Evolutionary conservation across 2,329 filamentous ascomycete genomes (phyloP), one percentile per base, ranked within the genome.

Genomic region (Alternaria novae-zelandiae): DNA sequence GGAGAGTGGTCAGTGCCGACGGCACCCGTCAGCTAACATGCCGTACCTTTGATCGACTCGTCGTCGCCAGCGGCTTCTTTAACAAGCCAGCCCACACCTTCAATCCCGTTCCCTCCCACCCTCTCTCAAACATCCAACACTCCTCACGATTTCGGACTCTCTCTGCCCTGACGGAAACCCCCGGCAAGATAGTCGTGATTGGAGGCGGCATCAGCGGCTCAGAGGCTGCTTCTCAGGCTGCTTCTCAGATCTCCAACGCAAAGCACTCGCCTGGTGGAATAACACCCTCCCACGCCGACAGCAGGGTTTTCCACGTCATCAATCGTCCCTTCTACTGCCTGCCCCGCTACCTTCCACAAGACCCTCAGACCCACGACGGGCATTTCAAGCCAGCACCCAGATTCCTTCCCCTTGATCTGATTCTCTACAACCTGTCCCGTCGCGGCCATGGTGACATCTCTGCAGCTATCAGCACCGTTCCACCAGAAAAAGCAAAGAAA

Each of bases 131-230:
- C 13, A 60, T 77, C 11, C 68, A 73, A 30, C 76, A 78, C 59
- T 78, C 77, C 7, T 75, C 76, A 2, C 28, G 67, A 6, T 78
- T 79, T 50, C 70, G 75, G 2, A 54, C 69, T 11, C 46, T 78
- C 5, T 57, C 63, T 1, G 62, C 64, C 5, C 63, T 79, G 12
- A 65, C 68, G 8, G 25, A 66, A 5, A 63, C 46, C 5, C 20
- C 72, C 1, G 86, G 87, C 17, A 92, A 89, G 72, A 88, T 96
- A 15, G 83, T 93, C 1, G 83, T 96, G 0, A 87, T 94, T 1
- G 93, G 93, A 1, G 92, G 92, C 0, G 91, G 94, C 71, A 94
- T 96, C 86, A 95, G 92, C 3, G 92, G 92, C 0, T 87, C 91
- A 6, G 93, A 96, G 81, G 90, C 90, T 53, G 90, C 92, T 0